Evolutionary conservation across 768 basidiomycete species (phyloP).

Genomic region (Pleurotus platypus): DNA sequence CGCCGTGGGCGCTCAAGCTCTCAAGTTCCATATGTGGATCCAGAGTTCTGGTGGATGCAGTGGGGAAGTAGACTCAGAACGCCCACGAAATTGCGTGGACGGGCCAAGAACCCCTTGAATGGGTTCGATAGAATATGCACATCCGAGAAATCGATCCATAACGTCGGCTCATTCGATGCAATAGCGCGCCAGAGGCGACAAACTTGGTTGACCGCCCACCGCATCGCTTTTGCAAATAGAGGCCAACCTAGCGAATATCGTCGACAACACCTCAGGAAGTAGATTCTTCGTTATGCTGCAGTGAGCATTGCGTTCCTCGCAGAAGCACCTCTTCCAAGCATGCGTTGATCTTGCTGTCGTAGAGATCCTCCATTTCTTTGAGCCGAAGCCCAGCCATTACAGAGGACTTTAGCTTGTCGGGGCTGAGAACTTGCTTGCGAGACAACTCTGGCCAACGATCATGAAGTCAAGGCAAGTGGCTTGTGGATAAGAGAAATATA

Average conservation of each 20-base stretch:
- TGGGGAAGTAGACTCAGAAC: neutral
- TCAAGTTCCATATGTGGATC: too few relatives aligned
- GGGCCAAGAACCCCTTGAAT: neutral
- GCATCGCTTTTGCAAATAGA: neutral
- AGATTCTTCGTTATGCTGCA: neutral
- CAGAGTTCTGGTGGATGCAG: neutral
- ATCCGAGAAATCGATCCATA: neutral
- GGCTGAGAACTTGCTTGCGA: too few relatives aligned
- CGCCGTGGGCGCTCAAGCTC: too few relatives aligned
- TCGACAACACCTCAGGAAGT: neutral
- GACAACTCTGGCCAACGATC: too few relatives aligned
- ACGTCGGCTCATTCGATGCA: neutral
- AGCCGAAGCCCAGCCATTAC: too few relatives aligned
- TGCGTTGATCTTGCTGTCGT: neutral
- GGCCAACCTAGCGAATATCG: neutral
- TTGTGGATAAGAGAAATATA: too few relatives aligned
- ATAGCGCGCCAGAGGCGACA: neutral
- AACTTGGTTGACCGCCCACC: neutral
- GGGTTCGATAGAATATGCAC: neutral
- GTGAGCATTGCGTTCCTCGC: neutral
- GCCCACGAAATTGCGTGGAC: neutral
- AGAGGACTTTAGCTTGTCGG: too few relatives aligned
- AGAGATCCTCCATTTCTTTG: neutral
- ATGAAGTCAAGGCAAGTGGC: too few relatives aligned
- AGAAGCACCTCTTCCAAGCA: neutral